A percentile compares a stretch with the other conserved stretches of the same genome.
Conservation (phyloP, 257 asterid species). For the Solanum rostratum region DNA sequence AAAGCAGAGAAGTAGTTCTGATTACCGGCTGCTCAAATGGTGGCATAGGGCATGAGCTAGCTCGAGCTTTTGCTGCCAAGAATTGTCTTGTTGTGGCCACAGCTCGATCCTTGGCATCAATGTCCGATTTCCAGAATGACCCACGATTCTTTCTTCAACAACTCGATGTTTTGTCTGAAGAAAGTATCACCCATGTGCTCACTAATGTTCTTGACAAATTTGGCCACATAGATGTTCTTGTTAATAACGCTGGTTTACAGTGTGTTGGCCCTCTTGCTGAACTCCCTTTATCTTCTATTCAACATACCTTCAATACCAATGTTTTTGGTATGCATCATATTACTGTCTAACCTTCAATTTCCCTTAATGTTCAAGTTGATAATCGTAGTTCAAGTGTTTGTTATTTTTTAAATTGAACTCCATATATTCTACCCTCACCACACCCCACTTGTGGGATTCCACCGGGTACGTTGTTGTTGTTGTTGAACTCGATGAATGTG, state of each 20-base stretch:
- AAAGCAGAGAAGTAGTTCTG: slow-evolving; percentile 41
- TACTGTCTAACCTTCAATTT: not conserved
- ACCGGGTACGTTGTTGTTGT: too few species aligned
- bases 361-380: not conserved
- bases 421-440: too few species aligned
- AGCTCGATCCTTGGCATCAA: slow-evolving; percentile 57
- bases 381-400: not conserved
- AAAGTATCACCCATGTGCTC: slow-evolving; percentile 49
- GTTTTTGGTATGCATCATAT: slow-evolving; percentile 44
- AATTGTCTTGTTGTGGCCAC: slow-evolving; percentile 84
- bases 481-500: not conserved
- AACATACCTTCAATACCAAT: slow-evolving; percentile 72
- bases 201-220: slow-evolving; percentile 47
- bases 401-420: not conserved
- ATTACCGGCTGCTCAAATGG: slow-evolving; percentile 82
- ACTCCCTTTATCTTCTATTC: slow-evolving; percentile 54
- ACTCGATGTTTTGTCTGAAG: slow-evolving; percentile 66
- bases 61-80: slow-evolving; percentile 61
- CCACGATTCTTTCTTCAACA: slow-evolving; percentile 60
- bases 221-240: slow-evolving; percentile 75
- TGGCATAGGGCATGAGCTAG: slow-evolving; percentile 89
- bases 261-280: slow-evolving; percentile 90
- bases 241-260: slow-evolving; percentile 85
- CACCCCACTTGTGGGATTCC: too few species aligned
- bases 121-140: slow-evolving; percentile 49